phyloP scores from a whole-genome alignment of 2,329 filamentous ascomycete species.

The Alternaria panax region DNA sequence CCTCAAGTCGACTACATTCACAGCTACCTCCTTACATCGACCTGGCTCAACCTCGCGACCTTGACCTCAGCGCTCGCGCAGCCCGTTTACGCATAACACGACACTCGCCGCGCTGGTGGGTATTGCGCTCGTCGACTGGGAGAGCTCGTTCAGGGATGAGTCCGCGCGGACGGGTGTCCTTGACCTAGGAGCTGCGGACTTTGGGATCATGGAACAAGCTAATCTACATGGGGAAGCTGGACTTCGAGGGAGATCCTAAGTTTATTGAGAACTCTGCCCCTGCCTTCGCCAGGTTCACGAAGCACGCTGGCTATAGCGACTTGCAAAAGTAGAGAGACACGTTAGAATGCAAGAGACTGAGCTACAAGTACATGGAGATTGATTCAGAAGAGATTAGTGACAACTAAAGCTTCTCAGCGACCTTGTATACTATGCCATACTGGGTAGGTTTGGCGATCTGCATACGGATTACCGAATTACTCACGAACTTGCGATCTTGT shows the following conservation, averaged over 20 bases:
- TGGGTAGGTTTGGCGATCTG: neutral
- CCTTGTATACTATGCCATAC: no score
- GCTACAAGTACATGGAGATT: neutral
- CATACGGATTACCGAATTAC: neutral
- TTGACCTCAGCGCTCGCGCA: neutral
- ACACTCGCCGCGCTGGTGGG: neutral
- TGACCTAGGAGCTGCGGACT: no score
- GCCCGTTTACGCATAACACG: neutral
- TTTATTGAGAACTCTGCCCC: neutral
- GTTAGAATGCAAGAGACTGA: neutral
- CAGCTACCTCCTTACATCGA: neutral
- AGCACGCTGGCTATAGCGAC: neutral
- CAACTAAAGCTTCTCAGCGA: neutral
- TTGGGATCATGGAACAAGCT: neutral
- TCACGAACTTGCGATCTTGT: neutral
- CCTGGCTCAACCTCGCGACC: neutral
- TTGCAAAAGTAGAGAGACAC: neutral
- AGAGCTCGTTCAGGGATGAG: neutral
- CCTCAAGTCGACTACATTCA: neutral
- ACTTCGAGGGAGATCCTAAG: neutral
- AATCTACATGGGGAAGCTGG: neutral
- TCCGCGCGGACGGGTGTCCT: no score
- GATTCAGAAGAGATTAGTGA: neutral
- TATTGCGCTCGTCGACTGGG: neutral
- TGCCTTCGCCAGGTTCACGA: neutral